A percentile compares a stretch with the other conserved stretches of the same genome.
phyloP scores from a whole-genome alignment of 2,329 filamentous ascomycete genomes.

The Fonsecaea pugnacius region DNA sequence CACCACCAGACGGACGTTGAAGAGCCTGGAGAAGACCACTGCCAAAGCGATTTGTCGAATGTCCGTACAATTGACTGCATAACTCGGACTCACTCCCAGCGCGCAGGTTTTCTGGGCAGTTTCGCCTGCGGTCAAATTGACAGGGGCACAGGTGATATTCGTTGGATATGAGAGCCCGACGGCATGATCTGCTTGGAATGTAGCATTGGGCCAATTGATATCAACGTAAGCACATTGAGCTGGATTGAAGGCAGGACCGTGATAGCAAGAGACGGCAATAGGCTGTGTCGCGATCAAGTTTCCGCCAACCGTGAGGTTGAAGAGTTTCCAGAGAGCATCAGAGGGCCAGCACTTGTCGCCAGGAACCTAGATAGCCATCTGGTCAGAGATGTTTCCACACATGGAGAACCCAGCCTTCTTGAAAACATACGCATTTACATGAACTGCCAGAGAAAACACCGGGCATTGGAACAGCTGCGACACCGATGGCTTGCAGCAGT shows the following conservation, averaged over 20 bases:
- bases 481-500: neutral
- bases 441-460: neutral
- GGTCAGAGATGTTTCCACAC: neutral
- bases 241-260: constrained; percentile 38
- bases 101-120: constrained; percentile 35
- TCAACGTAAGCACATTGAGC: constrained; percentile 38
- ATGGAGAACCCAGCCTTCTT: neutral
- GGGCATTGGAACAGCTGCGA: neutral
- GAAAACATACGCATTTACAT: constrained; percentile 1
- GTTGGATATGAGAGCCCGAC: constrained; percentile 40
- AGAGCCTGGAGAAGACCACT: constrained; percentile 29
- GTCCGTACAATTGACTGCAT: constrained; percentile 36
- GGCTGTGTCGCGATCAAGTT: constrained; percentile 43
- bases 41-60: constrained; percentile 12
- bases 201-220: constrained; percentile 38
- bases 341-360: constrained; percentile 45
- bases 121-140: constrained; percentile 36
- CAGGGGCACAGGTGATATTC: constrained; percentile 39
- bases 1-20: constrained; percentile 39
- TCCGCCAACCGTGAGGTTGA: constrained; percentile 44
- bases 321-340: constrained; percentile 37
- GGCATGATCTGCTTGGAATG: constrained; percentile 39
- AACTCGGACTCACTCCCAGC: constrained; percentile 39
- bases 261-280: constrained; percentile 44
- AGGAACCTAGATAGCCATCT: constrained; percentile 31